Evolutionary conservation across 2,329 filamentous ascomycete genomes (phyloP).

Genomic region (Achaetomium macrosporum): DNA sequence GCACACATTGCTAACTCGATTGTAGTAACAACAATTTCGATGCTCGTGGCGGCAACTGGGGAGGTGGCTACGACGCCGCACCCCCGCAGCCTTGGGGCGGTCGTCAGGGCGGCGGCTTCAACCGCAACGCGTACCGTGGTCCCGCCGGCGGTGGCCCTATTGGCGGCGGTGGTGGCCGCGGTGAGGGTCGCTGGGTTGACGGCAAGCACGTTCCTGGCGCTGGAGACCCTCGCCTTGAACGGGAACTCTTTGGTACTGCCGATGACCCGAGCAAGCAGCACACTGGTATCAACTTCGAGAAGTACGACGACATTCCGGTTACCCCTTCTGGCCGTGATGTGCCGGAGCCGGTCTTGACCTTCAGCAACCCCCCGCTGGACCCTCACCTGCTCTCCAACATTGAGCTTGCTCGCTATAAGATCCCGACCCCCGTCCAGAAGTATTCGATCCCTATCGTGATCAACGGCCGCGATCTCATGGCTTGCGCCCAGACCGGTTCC

Average conservation of each 20-base stretch:
- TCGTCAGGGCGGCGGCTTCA: constrained; percentile 40
- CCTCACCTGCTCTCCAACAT: constrained; percentile 93
- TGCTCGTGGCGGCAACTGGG: constrained; percentile 28
- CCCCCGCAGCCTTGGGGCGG: constrained; percentile 20
- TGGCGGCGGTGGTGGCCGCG: constrained; percentile 68
- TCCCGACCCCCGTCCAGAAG: constrained; percentile 96
- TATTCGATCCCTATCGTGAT: constrained; percentile 99
- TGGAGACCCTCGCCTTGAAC: constrained; percentile 81
- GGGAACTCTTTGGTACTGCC: constrained; percentile 84
- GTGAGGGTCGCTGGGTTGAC: constrained; percentile 93
- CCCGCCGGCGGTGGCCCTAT: constrained; percentile 39
- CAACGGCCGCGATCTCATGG: constrained; percentile 96
- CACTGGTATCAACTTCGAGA: constrained; percentile 99
- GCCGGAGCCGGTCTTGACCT: constrained; percentile 82
- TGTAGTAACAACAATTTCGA: constrained; percentile 44
- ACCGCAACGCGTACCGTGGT: constrained; percentile 58
- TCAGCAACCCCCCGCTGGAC: constrained; percentile 92
- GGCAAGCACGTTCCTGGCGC: constrained; percentile 94
- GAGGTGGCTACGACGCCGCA: constrained; percentile 12
- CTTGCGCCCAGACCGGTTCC: constrained; percentile 98
- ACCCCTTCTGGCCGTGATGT: constrained; percentile 93
- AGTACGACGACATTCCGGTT: constrained; percentile 99
- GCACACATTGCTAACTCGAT: constrained; percentile 1
- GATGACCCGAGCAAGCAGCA: constrained; percentile 95
- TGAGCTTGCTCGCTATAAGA: constrained; percentile 86